phyloP scores from a whole-genome alignment of 2,329 filamentous ascomycete species.

The Xylaria sp. region DNA sequence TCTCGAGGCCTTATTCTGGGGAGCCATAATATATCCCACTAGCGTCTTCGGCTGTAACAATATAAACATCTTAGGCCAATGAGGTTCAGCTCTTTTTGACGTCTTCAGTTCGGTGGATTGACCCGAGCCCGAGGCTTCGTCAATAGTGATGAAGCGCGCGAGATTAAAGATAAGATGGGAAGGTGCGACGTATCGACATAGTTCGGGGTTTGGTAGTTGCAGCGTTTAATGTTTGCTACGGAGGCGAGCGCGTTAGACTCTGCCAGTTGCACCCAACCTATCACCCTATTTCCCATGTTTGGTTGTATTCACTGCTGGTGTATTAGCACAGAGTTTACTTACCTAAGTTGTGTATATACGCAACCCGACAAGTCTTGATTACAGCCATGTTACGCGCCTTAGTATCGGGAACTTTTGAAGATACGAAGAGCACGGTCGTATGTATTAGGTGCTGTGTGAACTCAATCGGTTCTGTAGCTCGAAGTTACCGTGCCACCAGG shows the following conservation, averaged over 20 bases:
- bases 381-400: background rate
- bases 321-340: background rate
- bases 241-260: background rate
- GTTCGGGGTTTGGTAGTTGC: background rate
- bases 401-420: background rate
- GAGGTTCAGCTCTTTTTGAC: background rate
- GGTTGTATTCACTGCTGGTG: background rate
- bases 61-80: background rate
- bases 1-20: background rate
- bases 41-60: constrained; percentile 1
- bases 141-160: background rate
- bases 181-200: background rate
- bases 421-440: background rate
- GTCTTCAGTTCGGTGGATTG: background rate
- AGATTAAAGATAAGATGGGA: background rate
- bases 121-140: background rate
- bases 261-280: background rate
- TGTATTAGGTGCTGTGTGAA: background rate
- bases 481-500: background rate
- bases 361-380: background rate
- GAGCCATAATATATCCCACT: background rate
- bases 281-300: background rate
- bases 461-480: background rate
- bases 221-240: background rate
- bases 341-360: background rate